phyloP scores from a whole-genome alignment of 805 yeast genomes.

The Candida qinlingensis region DNA sequence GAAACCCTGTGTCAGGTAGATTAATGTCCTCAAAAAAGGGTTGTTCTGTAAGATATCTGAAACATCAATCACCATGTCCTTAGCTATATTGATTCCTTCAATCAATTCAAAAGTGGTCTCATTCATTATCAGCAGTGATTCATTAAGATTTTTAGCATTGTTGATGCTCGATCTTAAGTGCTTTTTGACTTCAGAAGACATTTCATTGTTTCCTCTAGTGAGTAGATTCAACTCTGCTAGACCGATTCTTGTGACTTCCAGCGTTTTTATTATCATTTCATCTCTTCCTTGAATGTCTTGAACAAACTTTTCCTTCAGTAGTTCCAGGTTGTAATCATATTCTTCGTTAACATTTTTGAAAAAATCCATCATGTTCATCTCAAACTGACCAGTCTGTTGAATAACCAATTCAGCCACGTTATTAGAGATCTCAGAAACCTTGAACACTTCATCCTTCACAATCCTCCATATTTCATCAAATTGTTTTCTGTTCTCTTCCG shows the following conservation, averaged over 20 bases:
- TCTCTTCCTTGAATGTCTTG: conserved; percentile 13
- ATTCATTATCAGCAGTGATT: background rate
- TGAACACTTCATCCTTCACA: conserved; percentile 10
- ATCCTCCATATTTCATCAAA: conserved; percentile 13
- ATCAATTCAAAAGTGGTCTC: background rate
- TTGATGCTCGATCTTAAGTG: background rate
- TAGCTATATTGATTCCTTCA: conserved; percentile 1
- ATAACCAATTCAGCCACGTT: conserved; percentile 14
- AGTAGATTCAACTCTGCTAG: background rate
- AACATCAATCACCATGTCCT: conserved; percentile 1
- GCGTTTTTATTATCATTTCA: background rate
- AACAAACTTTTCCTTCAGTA: conserved; percentile 12
- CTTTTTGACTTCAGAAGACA: background rate
- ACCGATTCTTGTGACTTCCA: background rate
- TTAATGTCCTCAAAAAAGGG: conserved; percentile 1
- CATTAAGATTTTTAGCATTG: background rate
- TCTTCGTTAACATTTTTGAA: conserved; percentile 8
- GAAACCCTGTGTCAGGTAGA: background rate
- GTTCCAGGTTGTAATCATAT: conserved; percentile 6
- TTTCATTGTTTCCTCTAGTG: background rate
- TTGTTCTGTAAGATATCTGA: conserved; percentile 1
- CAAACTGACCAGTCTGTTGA: conserved; percentile 10
- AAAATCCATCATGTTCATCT: conserved; percentile 8
- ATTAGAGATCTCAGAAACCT: conserved; percentile 12
- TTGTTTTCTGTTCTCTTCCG: conserved; percentile 8